Evolutionary conservation across 257 asterid species (phyloP).

Genomic region (Ligustrum vulgare): DNA sequence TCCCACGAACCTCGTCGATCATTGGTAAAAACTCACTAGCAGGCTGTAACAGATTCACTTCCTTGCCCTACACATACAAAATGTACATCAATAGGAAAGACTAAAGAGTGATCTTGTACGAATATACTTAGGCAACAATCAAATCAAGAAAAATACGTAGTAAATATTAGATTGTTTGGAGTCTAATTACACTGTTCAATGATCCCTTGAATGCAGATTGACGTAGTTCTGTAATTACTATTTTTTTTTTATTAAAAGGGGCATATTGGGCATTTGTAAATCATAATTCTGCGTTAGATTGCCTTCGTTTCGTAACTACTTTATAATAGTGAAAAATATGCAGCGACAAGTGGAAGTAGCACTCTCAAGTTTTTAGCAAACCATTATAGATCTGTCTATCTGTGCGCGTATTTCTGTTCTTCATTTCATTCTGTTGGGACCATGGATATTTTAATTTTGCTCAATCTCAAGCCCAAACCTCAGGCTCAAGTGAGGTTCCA

Average conservation of each 20-base stretch:
- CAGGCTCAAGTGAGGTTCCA: no score
- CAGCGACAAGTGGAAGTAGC: no score
- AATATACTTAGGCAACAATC: no score
- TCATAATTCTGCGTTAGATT: not conserved
- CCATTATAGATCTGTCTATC: not conserved
- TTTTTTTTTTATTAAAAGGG: no score
- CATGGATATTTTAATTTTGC: no score
- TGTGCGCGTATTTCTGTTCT: not conserved
- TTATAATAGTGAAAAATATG: no score
- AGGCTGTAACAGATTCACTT: slow-evolving; percentile 79
- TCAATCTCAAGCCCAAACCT: no score
- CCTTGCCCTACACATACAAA: slow-evolving; percentile 58
- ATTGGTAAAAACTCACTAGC: slow-evolving; percentile 83
- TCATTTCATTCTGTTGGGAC: no score
- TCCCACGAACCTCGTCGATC: slow-evolving; percentile 70
- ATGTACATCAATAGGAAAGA: not conserved
- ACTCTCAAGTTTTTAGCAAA: not conserved
- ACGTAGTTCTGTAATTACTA: no score
- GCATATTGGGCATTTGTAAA: no score
- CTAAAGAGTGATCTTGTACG: not conserved
- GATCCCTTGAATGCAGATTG: no score
- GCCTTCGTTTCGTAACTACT: not conserved
- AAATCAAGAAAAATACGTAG: not conserved
- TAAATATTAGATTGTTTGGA: not conserved
- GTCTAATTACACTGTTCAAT: no score